A percentile compares a stretch with the other conserved stretches of the same genome.
phyloP scores from a whole-genome alignment of 2,329 filamentous ascomycete genomes.

The Botrytis galanthina region DNA sequence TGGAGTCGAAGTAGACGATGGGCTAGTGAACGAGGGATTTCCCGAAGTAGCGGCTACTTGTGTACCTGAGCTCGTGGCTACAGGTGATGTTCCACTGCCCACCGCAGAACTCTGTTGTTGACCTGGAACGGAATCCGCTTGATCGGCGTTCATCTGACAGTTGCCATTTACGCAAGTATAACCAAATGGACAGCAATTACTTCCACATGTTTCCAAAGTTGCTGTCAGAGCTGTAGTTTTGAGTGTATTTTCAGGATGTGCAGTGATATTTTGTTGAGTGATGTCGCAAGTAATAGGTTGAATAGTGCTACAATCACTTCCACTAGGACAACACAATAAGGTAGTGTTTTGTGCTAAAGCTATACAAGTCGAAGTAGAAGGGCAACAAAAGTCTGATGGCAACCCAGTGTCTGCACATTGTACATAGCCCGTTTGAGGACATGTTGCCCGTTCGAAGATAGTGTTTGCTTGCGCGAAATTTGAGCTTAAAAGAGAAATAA shows the following conservation, averaged over 20 bases:
- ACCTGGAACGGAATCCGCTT: slow-evolving; percentile 39
- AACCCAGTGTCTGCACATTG: slow-evolving; percentile 54
- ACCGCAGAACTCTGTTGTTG: slow-evolving; percentile 28
- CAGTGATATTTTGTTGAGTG: slow-evolving; percentile 56
- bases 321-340: slow-evolving; percentile 66
- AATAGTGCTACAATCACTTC: slow-evolving; percentile 58
- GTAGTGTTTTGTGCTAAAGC: slow-evolving; percentile 63
- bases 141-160: slow-evolving; percentile 55
- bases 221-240: slow-evolving; percentile 64
- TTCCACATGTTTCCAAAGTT: slow-evolving; percentile 56
- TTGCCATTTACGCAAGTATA: slow-evolving; percentile 54
- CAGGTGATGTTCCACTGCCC: slow-evolving; percentile 30
- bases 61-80: slow-evolving; percentile 13
- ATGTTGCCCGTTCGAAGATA: slow-evolving; percentile 49
- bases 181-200: slow-evolving; percentile 68
- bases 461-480: slow-evolving; percentile 41
- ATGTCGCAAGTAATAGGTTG: slow-evolving; percentile 64
- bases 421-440: slow-evolving; percentile 49
- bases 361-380: slow-evolving; percentile 52
- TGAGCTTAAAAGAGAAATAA: slow-evolving; percentile 38
- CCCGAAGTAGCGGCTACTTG: slow-evolving; percentile 3
- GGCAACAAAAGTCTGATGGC: slow-evolving; percentile 67
- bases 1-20: slow-evolving; percentile 26
- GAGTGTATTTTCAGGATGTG: slow-evolving; percentile 56
- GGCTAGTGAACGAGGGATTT: slow-evolving; percentile 21